These are phyloP conservation scores for Nicotiana paniculata DNA, from an alignment of 257 asterid species.

Conservation along the genomic window DNA sequence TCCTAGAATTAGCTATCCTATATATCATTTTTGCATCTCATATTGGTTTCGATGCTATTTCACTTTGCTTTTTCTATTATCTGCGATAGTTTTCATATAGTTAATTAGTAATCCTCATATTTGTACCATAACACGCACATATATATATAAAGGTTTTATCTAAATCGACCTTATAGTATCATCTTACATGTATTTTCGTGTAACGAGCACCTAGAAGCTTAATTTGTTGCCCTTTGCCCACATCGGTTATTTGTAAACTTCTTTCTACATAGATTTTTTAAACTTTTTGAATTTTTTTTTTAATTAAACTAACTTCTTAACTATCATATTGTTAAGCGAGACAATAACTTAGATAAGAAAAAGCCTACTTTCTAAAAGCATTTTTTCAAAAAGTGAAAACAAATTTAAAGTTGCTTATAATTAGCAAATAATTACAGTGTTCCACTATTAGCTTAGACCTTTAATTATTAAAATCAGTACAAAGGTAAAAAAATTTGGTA, in stretches of 20 bases:
- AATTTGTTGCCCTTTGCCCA: not conserved
- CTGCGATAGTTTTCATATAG: too few relatives aligned
- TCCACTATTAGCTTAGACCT: too few relatives aligned
- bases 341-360: too few relatives aligned
- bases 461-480: not conserved
- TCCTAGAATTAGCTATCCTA: not conserved
- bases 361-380: too few relatives aligned
- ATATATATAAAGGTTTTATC: not conserved
- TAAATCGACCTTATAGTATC: not conserved
- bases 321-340: not conserved
- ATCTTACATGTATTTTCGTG: not conserved
- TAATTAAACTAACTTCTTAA: not conserved
- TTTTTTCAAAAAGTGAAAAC: too few relatives aligned
- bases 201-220: not conserved
- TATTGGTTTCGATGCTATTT: not conserved
- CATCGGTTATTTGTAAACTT: too few relatives aligned
- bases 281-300: too few relatives aligned
- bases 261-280: not conserved
- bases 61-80: not conserved
- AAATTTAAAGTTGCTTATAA: too few relatives aligned
- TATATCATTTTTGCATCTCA: not conserved
- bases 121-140: not conserved
- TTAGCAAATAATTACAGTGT: too few relatives aligned
- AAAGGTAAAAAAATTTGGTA: not conserved
- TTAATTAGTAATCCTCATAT: not conserved